Conservation (phyloP, 192 early-diverging fungal genomes). For the Backusella mclennaniae region DNA sequence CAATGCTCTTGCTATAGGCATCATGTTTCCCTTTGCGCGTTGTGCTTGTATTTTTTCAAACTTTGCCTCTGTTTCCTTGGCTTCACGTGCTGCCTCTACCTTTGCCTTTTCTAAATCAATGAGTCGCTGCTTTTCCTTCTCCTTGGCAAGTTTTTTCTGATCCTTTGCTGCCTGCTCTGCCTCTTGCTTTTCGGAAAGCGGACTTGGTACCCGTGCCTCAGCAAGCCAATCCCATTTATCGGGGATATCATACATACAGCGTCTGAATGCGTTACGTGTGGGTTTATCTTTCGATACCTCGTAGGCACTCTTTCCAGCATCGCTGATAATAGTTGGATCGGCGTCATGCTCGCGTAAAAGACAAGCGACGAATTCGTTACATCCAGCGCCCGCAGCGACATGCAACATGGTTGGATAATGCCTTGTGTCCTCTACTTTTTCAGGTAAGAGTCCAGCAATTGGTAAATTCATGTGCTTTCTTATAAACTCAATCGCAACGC, state of each 20-base stretch:
- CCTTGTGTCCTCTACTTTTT: slow-evolving; percentile 40
- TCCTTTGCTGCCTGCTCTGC: slow-evolving; percentile 56
- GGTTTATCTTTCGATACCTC: slow-evolving; percentile 70
- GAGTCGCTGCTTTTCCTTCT: slow-evolving; percentile 56
- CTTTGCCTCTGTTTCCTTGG: slow-evolving; percentile 1
- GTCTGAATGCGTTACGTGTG: slow-evolving; percentile 70
- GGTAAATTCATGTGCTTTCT: slow-evolving; percentile 49
- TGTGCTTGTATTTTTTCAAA: slow-evolving; percentile 26
- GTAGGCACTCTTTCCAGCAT: slow-evolving; percentile 55
- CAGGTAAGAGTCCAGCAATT: slow-evolving; percentile 21
- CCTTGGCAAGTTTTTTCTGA: slow-evolving; percentile 62
- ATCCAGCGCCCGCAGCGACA: slow-evolving; percentile 62
- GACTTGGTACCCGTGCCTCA: slow-evolving; percentile 66
- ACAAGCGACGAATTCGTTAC: slow-evolving; percentile 52
- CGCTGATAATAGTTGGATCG: slow-evolving; percentile 62
- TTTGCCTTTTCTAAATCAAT: slow-evolving; percentile 43
- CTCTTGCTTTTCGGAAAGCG: slow-evolving; percentile 73
- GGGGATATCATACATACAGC: slow-evolving; percentile 59
- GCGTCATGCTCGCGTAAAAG: slow-evolving; percentile 70
- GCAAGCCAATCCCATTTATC: slow-evolving; percentile 65
- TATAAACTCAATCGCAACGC: slow-evolving; percentile 55
- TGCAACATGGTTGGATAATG: slow-evolving; percentile 70
- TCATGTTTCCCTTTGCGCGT: slow-evolving; percentile 13
- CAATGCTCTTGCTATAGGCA: slow-evolving; percentile 27
- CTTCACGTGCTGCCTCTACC: slow-evolving; percentile 36